Conservation (phyloP, 164 flowering plant genomes). For the Amborella trichopoda region DNA sequence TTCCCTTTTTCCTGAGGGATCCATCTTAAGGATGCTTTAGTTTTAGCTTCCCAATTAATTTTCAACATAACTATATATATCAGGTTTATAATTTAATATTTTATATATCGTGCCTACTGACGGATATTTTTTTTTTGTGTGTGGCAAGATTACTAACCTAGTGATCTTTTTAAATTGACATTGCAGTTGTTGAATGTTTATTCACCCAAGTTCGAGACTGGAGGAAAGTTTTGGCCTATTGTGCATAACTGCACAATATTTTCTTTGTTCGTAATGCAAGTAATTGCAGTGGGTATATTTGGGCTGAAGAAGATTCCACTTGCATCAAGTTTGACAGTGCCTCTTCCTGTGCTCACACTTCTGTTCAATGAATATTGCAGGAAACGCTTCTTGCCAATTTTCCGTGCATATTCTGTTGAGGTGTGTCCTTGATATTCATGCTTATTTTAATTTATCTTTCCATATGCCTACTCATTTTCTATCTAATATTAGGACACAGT, state of each 20-base stretch:
- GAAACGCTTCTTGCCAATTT: conserved; percentile 69
- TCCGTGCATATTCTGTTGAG: conserved; percentile 62
- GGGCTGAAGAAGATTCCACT: conserved; percentile 74
- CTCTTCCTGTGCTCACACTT: conserved; percentile 66
- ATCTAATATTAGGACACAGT: too few species aligned
- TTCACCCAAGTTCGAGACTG: conserved; percentile 58
- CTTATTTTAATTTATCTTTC: not conserved
- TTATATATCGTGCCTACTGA: too few species aligned
- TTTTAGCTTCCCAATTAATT: too few species aligned
- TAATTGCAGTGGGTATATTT: conserved; percentile 81
- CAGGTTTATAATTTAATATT: too few species aligned
- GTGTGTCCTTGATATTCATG: too few species aligned
- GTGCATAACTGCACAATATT: conserved; percentile 68
- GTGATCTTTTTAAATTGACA: conserved; percentile 8
- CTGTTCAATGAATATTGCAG: conserved; percentile 78
- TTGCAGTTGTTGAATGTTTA: conserved; percentile 81
- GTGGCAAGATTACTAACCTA: too few species aligned
- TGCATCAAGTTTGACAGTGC: conserved; percentile 60
- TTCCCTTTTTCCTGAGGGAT: too few species aligned
- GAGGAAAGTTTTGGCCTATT: conserved; percentile 83
- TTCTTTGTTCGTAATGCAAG: conserved; percentile 74
- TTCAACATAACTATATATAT: too few species aligned
- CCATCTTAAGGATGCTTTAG: too few species aligned
- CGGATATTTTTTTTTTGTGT: too few species aligned
- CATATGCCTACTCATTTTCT: too few species aligned